A percentile compares a stretch with the other conserved stretches of the same genome.
These are phyloP conservation scores for Taiwanofungus camphoratus DNA, from an alignment of 1,284 basidiomycete species.

Conservation along the genomic window DNA sequence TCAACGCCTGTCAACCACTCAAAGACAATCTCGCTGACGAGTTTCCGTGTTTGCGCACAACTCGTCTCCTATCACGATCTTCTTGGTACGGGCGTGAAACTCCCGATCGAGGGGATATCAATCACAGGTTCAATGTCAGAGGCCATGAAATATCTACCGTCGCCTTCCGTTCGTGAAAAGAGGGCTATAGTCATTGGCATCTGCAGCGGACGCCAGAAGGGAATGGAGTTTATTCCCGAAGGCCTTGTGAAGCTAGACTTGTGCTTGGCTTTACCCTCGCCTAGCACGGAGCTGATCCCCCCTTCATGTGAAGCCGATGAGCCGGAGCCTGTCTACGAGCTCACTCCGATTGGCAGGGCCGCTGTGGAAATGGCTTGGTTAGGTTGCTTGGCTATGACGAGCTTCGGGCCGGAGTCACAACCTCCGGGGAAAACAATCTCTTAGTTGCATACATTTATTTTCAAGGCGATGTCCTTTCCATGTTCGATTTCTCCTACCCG, in stretches of 20 bases:
- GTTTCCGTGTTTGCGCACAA: constrained; percentile 63
- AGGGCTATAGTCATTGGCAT: constrained; percentile 48
- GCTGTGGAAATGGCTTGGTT: constrained; percentile 80
- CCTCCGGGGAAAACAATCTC: background rate
- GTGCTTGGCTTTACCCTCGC: constrained; percentile 28
- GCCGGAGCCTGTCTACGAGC: constrained; percentile 34
- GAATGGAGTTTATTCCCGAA: constrained; percentile 65
- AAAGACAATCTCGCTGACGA: constrained; percentile 44
- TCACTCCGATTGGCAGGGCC: constrained; percentile 70
- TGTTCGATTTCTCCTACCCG: background rate
- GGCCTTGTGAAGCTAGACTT: constrained; percentile 65
- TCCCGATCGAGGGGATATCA: constrained; percentile 64
- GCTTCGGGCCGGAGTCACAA: constrained; percentile 34
- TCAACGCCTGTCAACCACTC: constrained; percentile 26
- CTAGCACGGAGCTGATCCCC: constrained; percentile 19
- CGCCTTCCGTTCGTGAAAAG: constrained; percentile 27
- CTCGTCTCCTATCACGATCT: constrained; percentile 64
- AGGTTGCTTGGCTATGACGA: constrained; percentile 70
- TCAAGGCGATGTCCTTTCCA: background rate
- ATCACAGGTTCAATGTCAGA: constrained; percentile 57
- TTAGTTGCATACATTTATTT: background rate
- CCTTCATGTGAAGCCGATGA: constrained; percentile 30
- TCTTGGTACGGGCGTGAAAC: constrained; percentile 61
- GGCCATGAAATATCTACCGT: constrained; percentile 42
- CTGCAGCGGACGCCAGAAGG: constrained; percentile 54